Conservation (phyloP, 192 early-diverging fungal genomes). For the Phycomyces blakesleeanus region DNA sequence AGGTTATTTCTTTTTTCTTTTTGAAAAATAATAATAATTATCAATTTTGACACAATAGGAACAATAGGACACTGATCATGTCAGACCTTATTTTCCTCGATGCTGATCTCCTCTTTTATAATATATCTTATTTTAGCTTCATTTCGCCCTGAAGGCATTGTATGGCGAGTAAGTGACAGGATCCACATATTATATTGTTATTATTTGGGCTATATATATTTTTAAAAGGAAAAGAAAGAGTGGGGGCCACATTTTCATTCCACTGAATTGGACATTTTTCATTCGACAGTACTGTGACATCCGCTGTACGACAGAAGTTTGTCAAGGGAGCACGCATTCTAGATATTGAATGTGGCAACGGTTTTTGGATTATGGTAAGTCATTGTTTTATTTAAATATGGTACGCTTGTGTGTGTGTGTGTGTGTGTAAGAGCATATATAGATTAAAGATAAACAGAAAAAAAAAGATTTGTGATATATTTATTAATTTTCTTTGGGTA, state of each 20-base stretch:
- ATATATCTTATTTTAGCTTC: conserved; percentile 8
- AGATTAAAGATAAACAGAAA: not conserved
- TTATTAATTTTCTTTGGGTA: not conserved
- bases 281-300: conserved; percentile 15
- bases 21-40: not conserved
- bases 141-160: conserved; percentile 15
- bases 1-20: conserved; percentile 9
- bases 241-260: too few relatives aligned
- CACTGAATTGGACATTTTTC: not conserved
- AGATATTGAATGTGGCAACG: conserved; percentile 6
- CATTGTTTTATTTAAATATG: too few relatives aligned
- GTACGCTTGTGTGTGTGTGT: too few relatives aligned
- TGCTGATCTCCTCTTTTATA: not conserved
- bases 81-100: not conserved
- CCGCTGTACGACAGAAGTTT: conserved; percentile 3
- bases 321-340: conserved; percentile 13
- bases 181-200: not conserved
- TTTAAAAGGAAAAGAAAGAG: too few relatives aligned
- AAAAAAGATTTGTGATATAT: not conserved
- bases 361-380: conserved; percentile 19
- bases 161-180: conserved; percentile 7
- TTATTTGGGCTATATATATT: too few relatives aligned
- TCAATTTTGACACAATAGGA: not conserved
- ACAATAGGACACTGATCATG: conserved; percentile 1
- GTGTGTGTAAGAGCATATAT: not conserved